Evolutionary conservation across 2,329 filamentous ascomycete genomes (phyloP).

Genomic region (Epichloe amarillans): DNA sequence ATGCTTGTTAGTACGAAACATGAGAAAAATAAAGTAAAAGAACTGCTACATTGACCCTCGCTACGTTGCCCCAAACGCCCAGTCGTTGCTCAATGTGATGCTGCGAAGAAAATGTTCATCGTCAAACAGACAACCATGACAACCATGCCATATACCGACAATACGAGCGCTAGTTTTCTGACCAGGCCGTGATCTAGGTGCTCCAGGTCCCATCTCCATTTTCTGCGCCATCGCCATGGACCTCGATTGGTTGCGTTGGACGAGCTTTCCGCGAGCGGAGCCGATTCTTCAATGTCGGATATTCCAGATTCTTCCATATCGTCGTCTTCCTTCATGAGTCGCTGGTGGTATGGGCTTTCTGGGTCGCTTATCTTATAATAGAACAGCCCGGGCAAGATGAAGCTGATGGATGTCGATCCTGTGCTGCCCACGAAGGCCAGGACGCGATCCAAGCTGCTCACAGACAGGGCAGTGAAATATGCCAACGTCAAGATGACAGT

Average conservation of each 20-base stretch:
- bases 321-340: slow-evolving; percentile 81
- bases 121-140: slow-evolving; percentile 84
- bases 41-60: background rate
- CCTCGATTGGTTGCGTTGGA: slow-evolving; percentile 19
- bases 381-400: slow-evolving; percentile 90
- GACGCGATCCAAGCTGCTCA: slow-evolving; percentile 78
- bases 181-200: slow-evolving; percentile 52
- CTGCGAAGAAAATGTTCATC: slow-evolving; percentile 72
- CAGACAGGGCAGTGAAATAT: slow-evolving; percentile 82
- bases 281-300: slow-evolving; percentile 36
- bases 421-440: slow-evolving; percentile 92
- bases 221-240: slow-evolving; percentile 38
- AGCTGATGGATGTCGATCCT: slow-evolving; percentile 88
- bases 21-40: background rate
- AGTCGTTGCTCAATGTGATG: slow-evolving; percentile 36
- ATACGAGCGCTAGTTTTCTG: slow-evolving; percentile 56
- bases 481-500: slow-evolving; percentile 72
- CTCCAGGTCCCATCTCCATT: slow-evolving; percentile 47
- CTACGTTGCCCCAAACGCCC: background rate
- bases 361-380: slow-evolving; percentile 97
- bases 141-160: slow-evolving; percentile 70
- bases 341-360: slow-evolving; percentile 73
- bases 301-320: slow-evolving; percentile 50
- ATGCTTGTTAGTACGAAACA: background rate
- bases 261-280: slow-evolving; percentile 28